Evolutionary conservation across 148 eudicot species (phyloP).

Genomic region (Arctostaphylos glauca): DNA sequence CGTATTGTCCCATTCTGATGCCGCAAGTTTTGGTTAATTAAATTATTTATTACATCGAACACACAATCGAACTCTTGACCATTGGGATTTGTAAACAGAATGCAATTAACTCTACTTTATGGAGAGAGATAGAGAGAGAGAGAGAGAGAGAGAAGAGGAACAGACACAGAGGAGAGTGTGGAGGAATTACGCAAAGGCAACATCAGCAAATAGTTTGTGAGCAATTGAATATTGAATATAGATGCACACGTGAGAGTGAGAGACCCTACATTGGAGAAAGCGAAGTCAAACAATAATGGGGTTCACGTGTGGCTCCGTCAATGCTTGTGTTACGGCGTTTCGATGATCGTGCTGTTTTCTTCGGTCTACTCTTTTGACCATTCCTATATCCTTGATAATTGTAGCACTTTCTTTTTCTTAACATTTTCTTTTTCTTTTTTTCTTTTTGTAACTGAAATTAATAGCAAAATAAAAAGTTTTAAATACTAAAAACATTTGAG

Average conservation of each 20-base stretch:
- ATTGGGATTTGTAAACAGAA: neutral
- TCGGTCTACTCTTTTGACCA: neutral
- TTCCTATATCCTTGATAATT: too few species aligned
- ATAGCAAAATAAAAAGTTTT: too few species aligned
- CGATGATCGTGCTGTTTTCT: neutral
- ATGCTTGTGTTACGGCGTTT: constrained; percentile 5
- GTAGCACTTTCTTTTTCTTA: too few species aligned
- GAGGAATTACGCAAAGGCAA: neutral
- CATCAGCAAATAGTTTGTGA: neutral
- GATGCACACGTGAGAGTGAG: neutral
- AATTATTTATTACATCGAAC: neutral
- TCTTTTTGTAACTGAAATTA: too few species aligned
- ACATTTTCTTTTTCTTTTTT: too few species aligned
- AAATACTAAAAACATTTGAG: too few species aligned
- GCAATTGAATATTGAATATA: neutral
- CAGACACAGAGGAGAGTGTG: neutral
- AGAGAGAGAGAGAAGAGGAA: neutral
- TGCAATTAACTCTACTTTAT: neutral
- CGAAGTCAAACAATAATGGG: neutral
- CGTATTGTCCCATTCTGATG: neutral
- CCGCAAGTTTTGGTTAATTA: neutral
- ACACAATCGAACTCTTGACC: neutral
- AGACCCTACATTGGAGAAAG: neutral
- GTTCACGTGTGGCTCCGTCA: constrained; percentile 9
- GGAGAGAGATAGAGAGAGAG: neutral